Base-by-base conservation (phyloP, 352 stramenopile species). In the Plasmopara muralis region DNA sequence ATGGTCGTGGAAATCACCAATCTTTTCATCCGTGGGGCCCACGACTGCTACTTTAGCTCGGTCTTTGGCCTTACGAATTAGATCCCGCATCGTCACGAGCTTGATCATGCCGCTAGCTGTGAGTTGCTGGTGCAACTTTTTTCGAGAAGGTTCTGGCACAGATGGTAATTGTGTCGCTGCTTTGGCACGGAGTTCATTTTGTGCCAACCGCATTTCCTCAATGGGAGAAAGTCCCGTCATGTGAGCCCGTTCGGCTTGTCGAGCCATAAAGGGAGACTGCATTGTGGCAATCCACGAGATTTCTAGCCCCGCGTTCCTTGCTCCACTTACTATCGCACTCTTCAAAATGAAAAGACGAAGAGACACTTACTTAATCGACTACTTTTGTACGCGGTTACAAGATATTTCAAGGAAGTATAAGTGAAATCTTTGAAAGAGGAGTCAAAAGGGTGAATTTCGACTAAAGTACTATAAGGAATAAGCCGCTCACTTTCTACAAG, bases 201-300 rank as follows among this genome's bases (percentile, higher is more conserved):
- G 75, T n/a, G 72, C 82, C 39, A 89, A 65, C 13, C 72, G 75
- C 77, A 92, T 89, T 44, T 92, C 82, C 53, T 90, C 79, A 41
- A 92, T 92, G 0, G 82, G 79, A n/a, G 82, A 92, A 16, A 90
- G 63, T 0, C 73, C 74, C 25, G 82, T 92, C 45, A 89, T 53
- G 51, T 89, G 77, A 12, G 74, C 65, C 9, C 82, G 31, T 35
- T 35, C 31, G 4, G 73, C 74, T 43, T 92, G 82, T 6, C 78
- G 74, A 25, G 20, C 20, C 20, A 25, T 25, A 3, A 25, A 25
- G 20, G 20, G 20, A 25, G 20, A 25, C 20, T 25, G 20, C 20
- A 25, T 25, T 25, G 20, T 25, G 20, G 20, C 20, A 25, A 25
- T 25, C 3, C 20, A 3, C 20, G 20, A 1, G 20, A 25, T 25